Percentiles rank a stretch among this genome's conserved stretches.
Conservation (phyloP, 768 basidiomycete species). For the Hericium rajendrae region DNA sequence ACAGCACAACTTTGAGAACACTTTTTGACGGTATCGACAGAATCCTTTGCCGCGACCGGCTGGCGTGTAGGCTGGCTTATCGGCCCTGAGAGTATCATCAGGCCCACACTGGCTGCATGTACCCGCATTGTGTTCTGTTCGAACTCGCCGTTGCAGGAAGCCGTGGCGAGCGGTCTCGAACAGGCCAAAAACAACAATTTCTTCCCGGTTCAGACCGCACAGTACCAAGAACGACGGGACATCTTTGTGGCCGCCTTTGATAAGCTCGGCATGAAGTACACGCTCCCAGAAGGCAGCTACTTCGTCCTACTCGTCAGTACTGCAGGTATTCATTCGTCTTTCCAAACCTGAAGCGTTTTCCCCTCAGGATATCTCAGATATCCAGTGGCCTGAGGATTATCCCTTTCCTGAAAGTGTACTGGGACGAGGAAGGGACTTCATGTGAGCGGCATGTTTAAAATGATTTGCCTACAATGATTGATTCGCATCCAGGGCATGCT, state of each 20-base stretch:
- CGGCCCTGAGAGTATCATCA: slow-evolving; percentile 73
- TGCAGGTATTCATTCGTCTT: neutral
- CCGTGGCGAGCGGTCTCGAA: slow-evolving; percentile 83
- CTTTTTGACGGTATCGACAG: slow-evolving; percentile 28
- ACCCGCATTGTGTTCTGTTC: slow-evolving; percentile 94
- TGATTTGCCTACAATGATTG: neutral
- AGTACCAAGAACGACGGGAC: slow-evolving; percentile 73
- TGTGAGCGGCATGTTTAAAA: slow-evolving; percentile 29
- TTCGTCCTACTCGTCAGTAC: slow-evolving; percentile 71
- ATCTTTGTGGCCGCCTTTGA: slow-evolving; percentile 79
- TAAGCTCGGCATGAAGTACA: slow-evolving; percentile 73
- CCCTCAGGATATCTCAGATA: slow-evolving; percentile 58
- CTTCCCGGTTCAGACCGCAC: slow-evolving; percentile 64
- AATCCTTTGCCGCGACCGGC: slow-evolving; percentile 94
- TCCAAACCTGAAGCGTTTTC: neutral
- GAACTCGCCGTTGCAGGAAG: slow-evolving; percentile 93
- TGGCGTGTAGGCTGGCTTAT: slow-evolving; percentile 98
- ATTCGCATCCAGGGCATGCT: slow-evolving; percentile 56
- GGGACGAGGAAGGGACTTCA: slow-evolving; percentile 84
- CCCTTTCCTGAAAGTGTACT: slow-evolving; percentile 67
- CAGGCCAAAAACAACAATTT: slow-evolving; percentile 61
- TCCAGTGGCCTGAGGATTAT: slow-evolving; percentile 79
- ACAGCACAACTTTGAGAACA: neutral
- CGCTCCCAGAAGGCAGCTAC: slow-evolving; percentile 83
- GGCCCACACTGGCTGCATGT: slow-evolving; percentile 79